Base-by-base conservation (phyloP, 345 rosid genomes). In the Salix arbutifolia region DNA sequence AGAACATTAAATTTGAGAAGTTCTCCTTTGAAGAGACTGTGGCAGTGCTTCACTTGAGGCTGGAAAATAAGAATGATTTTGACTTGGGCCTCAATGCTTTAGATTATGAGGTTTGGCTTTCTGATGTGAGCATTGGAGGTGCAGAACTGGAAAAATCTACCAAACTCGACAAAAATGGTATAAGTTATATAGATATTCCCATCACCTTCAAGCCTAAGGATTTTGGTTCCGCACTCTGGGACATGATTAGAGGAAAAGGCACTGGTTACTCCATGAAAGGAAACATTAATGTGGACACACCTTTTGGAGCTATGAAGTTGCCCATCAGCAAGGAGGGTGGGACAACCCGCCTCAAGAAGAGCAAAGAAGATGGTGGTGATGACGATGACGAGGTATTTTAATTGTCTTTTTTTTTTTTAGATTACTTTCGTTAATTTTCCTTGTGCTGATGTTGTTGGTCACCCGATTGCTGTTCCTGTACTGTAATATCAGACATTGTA, bases 181-280 rank as follows among this genome's bases (percentile, higher is more conserved):
- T 89, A 7, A 83, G 78, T 30, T 56, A 69, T 66, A 58, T 96
- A n/a, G 91, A 92, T 7, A 74, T 96, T 62, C 99, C 98, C 0
- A 86, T 96, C 77, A 87, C 94, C 64, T 96, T 96, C 78, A 85
- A 86, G 85, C 99, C 99, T 28, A 96, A 94, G 88, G 99, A 96
- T 65, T 91, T 91, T 78, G 99, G 99, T 72, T 93, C 98, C 12
- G 96, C 98, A 1, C 88, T 96, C 21, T 96, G 99, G 99, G 99
- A 96, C 84, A 89, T 96, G 97, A 96, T 96, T 16, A 89, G 95
- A 76, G 99, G 99, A 50, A 96, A 76, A 82, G 98, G 98, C 64
- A 94, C 97, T 10, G 95, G 97, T 21, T 94, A 96, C 84, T 77
- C 88, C 50, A 90, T 96, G 81, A 96, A 92, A 87, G 99, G 98